phyloP scores from a whole-genome alignment of 306 rosid species.

The Senna tora region DNA sequence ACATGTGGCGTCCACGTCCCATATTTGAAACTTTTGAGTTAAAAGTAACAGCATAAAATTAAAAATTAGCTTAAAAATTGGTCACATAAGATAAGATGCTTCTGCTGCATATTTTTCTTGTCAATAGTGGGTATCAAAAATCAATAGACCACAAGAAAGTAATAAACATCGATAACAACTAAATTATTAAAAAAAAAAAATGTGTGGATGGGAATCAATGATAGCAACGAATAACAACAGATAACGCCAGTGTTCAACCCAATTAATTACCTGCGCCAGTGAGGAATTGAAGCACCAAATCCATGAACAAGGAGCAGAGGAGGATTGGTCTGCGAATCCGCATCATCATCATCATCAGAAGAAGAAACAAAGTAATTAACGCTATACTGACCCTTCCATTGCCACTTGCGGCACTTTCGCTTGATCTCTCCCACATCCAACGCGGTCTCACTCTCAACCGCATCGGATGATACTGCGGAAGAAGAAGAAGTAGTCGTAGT shows the following conservation, averaged over 20 bases:
- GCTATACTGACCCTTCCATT: constrained; percentile 73
- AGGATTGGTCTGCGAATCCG: constrained; percentile 39
- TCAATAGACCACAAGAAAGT: constrained; percentile 10
- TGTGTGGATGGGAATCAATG: constrained; percentile 33
- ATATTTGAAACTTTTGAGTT: too few species aligned
- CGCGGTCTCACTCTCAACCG: constrained; percentile 13
- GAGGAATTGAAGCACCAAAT: constrained; percentile 93
- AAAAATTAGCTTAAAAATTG: too few species aligned
- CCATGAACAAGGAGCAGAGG: constrained; percentile 91
- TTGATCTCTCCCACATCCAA: constrained; percentile 59
- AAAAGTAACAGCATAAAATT: too few species aligned
- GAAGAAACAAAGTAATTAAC: constrained; percentile 74
- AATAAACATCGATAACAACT: constrained; percentile 35
- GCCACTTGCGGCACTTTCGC: constrained; percentile 63
- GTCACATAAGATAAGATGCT: too few species aligned
- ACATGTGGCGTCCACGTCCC: too few species aligned
- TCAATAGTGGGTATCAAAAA: constrained; percentile 30
- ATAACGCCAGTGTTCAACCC: background rate
- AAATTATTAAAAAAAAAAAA: constrained; percentile 6
- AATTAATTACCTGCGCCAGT: constrained; percentile 82
- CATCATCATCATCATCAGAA: background rate
- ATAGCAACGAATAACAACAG: background rate
- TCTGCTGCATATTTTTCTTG: too few species aligned
- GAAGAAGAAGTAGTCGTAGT: constrained; percentile 21
- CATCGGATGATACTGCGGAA: constrained; percentile 36